A percentile compares a stretch with the other conserved stretches of the same genome.
phyloP scores from a whole-genome alignment of 768 basidiomycete species.

The Panaeolus cyanescens region DNA sequence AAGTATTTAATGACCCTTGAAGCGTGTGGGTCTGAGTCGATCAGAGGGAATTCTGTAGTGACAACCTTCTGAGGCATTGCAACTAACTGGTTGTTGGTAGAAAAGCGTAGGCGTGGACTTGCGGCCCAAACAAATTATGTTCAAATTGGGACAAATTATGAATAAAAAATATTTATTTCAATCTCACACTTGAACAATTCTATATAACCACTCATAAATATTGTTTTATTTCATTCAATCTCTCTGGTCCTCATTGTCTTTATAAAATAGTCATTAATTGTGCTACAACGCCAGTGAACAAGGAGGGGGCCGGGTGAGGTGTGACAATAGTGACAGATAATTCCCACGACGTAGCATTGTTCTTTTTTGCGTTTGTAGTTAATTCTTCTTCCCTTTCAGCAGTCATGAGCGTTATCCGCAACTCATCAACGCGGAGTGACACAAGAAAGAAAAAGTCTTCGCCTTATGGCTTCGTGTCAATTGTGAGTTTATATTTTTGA shows the following conservation, averaged over 20 bases:
- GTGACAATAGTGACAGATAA: background rate
- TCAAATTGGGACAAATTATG: background rate
- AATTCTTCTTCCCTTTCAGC: slow-evolving; percentile 10
- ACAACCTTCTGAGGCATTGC: slow-evolving; percentile 52
- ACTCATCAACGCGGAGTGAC: slow-evolving; percentile 37
- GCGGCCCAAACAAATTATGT: slow-evolving; percentile 11
- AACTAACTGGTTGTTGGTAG: slow-evolving; percentile 5
- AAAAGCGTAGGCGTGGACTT: background rate
- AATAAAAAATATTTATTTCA: background rate
- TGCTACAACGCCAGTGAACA: background rate
- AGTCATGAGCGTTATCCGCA: slow-evolving; percentile 61
- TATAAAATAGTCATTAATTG: background rate
- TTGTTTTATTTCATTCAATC: too few species aligned
- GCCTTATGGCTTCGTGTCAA: slow-evolving; percentile 46
- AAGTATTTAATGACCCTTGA: slow-evolving; percentile 87
- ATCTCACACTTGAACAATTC: background rate
- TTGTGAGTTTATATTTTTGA: slow-evolving; percentile 12
- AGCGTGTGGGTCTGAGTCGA: slow-evolving; percentile 93
- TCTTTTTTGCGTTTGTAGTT: slow-evolving; percentile 20
- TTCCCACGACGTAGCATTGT: slow-evolving; percentile 17
- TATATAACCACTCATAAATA: background rate
- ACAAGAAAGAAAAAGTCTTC: slow-evolving; percentile 31
- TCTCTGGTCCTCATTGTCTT: too few species aligned
- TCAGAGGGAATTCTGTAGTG: slow-evolving; percentile 80
- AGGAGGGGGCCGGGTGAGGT: background rate